These are phyloP conservation scores for Tetratostichococcus sp. DNA, from an alignment of 139 green algal genomes.

Conservation along the genomic window DNA sequence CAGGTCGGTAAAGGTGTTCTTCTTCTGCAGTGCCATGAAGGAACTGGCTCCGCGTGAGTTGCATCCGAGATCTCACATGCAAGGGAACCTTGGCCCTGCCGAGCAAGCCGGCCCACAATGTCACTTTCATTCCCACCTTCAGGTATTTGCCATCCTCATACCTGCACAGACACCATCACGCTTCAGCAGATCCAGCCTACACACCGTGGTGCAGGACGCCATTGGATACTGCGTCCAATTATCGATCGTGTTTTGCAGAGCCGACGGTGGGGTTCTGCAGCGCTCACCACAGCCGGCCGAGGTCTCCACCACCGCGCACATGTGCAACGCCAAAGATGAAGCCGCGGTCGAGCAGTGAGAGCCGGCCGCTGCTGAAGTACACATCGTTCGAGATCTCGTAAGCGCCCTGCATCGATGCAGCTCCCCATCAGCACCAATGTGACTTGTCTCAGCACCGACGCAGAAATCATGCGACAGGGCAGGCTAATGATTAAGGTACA, in stretches of 20 bases:
- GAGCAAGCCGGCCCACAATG: too few species aligned
- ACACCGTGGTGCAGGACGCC: neutral
- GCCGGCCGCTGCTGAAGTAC: conserved; percentile 37
- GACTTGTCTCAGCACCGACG: too few species aligned
- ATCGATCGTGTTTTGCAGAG: too few species aligned
- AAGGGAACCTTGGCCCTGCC: too few species aligned
- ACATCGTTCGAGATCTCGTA: conserved; percentile 67
- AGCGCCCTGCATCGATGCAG: conserved; percentile 22
- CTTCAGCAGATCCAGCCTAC: too few species aligned
- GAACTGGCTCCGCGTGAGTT: too few species aligned
- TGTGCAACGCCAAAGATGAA: conserved; percentile 77
- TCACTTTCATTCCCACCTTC: neutral
- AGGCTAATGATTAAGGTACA: too few species aligned
- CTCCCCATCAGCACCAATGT: too few species aligned
- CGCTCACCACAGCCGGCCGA: conserved; percentile 77
- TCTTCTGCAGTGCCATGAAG: conserved; percentile 35
- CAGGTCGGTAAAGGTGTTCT: conserved; percentile 83
- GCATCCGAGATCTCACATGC: too few species aligned
- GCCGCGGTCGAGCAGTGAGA: conserved; percentile 75
- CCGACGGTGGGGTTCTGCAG: neutral
- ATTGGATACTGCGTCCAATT: too few species aligned
- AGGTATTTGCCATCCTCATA: conserved; percentile 67
- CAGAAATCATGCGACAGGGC: too few species aligned
- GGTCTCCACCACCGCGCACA: conserved; percentile 75
- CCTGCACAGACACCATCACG: too few species aligned